Evolutionary conservation across 192 early-diverging fungal species (phyloP).

Genomic region (Coemansia sp.): DNA sequence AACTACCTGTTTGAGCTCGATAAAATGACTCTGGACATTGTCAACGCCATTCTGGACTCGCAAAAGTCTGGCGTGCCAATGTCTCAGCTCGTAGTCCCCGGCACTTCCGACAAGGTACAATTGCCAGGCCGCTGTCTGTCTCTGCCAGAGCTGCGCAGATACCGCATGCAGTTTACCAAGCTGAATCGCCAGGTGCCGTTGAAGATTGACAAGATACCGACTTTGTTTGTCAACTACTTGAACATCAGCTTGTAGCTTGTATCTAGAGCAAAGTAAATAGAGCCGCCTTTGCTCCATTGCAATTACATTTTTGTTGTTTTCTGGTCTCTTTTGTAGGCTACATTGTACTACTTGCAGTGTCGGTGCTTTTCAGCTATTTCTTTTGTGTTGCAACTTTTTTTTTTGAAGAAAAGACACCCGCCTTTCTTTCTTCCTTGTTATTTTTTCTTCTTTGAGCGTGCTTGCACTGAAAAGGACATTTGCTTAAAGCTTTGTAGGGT

Average conservation of each 20-base stretch:
- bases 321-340: not conserved
- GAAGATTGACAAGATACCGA: conserved; percentile 64
- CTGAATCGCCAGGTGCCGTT: conserved; percentile 86
- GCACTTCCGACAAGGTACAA: conserved; percentile 30
- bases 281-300: too few relatives aligned
- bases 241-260: conserved; percentile 74
- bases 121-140: conserved; percentile 74
- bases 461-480: too few relatives aligned
- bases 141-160: conserved; percentile 73
- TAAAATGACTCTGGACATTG: conserved; percentile 70
- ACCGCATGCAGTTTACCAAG: conserved; percentile 76
- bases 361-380: too few relatives aligned
- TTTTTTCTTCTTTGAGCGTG: not conserved
- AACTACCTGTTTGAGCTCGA: conserved; percentile 93
- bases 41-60: conserved; percentile 69
- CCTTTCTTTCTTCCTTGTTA: not conserved
- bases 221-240: conserved; percentile 88
- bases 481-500: too few relatives aligned
- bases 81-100: conserved; percentile 56
- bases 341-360: too few relatives aligned
- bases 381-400: not conserved
- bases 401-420: not conserved
- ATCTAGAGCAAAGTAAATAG: too few relatives aligned
- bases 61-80: conserved; percentile 65
- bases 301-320: not conserved